Evolutionary conservation across 495 filamentous ascomycete species (phyloP).

Genomic region (Neurospora sp.): DNA sequence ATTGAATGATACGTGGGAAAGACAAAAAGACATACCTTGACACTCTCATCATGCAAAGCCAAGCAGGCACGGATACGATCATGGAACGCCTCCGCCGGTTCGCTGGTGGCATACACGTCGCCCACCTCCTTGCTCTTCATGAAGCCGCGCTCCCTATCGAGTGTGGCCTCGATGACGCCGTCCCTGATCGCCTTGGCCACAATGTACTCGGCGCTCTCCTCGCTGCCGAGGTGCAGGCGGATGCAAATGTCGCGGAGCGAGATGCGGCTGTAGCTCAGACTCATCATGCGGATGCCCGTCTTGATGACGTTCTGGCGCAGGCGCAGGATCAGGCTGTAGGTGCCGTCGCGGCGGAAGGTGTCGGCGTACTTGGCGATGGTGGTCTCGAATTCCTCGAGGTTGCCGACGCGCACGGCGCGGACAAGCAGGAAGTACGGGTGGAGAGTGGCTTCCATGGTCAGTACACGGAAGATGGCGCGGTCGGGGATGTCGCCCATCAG

Average conservation of each 20-base stretch:
- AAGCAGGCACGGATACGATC: conserved; percentile 88
- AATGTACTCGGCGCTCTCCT: conserved; percentile 97
- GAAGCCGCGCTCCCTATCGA: conserved; percentile 89
- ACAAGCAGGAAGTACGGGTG: conserved; percentile 88
- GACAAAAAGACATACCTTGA: conserved; percentile 66
- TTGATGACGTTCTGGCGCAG: conserved; percentile 98
- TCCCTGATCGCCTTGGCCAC: conserved; percentile 97
- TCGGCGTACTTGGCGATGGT: conserved; percentile 69
- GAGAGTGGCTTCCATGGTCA: conserved; percentile 73
- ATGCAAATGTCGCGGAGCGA: conserved; percentile 97
- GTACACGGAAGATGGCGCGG: conserved; percentile 81
- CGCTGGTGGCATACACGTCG: conserved; percentile 90
- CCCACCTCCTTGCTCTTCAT: conserved; percentile 97
- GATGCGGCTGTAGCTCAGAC: conserved; percentile 91
- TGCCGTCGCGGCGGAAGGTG: conserved; percentile 85
- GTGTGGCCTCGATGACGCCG: conserved; percentile 90
- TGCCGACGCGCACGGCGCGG: conserved; percentile 88
- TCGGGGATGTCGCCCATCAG: conserved; percentile 99
- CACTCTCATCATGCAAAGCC: conserved; percentile 88
- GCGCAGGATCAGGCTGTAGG: conserved; percentile 89
- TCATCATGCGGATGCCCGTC: conserved; percentile 98
- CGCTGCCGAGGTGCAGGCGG: conserved; percentile 78
- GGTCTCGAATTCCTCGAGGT: conserved; percentile 82
- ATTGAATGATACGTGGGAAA: no score
- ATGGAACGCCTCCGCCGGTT: conserved; percentile 94